Conservation (phyloP, 768 basidiomycete species). For the Myochromella boudieri region DNA sequence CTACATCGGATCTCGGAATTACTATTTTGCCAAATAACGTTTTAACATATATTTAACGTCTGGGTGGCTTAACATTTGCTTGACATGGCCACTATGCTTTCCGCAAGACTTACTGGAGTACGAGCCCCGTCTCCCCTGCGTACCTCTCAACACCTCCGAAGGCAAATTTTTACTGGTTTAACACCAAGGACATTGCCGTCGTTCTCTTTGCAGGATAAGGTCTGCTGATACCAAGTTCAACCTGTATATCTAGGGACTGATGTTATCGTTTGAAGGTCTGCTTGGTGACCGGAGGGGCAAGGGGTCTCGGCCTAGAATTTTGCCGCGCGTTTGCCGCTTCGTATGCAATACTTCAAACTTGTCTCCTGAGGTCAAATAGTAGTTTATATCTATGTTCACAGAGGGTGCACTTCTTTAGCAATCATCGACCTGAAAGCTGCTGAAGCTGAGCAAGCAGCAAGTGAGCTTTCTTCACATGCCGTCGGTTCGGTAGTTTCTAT, state of each 20-base stretch:
- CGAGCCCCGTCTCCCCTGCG: neutral
- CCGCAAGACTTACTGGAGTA: slow-evolving; percentile 2
- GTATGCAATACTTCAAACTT: too few species aligned
- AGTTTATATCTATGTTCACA: slow-evolving; percentile 23
- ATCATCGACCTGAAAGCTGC: slow-evolving; percentile 78
- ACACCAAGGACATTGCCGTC: slow-evolving; percentile 58
- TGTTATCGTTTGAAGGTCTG: slow-evolving; percentile 58
- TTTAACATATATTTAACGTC: too few species aligned
- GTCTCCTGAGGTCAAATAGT: slow-evolving; percentile 2
- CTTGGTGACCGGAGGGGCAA: slow-evolving; percentile 90
- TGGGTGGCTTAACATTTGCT: neutral
- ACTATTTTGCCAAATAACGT: slow-evolving; percentile 5
- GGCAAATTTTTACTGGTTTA: too few species aligned
- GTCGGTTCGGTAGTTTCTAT: too few species aligned
- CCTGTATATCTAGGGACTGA: slow-evolving; percentile 2
- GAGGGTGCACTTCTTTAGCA: slow-evolving; percentile 79
- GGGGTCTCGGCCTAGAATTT: slow-evolving; percentile 89
- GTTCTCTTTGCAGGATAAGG: slow-evolving; percentile 82
- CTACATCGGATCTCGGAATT: slow-evolving; percentile 22
- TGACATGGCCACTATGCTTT: slow-evolving; percentile 2
- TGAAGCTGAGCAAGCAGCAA: slow-evolving; percentile 67
- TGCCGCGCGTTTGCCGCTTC: slow-evolving; percentile 88
- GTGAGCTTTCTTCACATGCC: slow-evolving; percentile 51
- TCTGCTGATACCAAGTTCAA: slow-evolving; percentile 22
- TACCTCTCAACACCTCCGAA: slow-evolving; percentile 4